Evolutionary conservation across 2,329 filamentous ascomycete genomes (phyloP).

Genomic region (Coleophoma eucalyptorum): DNA sequence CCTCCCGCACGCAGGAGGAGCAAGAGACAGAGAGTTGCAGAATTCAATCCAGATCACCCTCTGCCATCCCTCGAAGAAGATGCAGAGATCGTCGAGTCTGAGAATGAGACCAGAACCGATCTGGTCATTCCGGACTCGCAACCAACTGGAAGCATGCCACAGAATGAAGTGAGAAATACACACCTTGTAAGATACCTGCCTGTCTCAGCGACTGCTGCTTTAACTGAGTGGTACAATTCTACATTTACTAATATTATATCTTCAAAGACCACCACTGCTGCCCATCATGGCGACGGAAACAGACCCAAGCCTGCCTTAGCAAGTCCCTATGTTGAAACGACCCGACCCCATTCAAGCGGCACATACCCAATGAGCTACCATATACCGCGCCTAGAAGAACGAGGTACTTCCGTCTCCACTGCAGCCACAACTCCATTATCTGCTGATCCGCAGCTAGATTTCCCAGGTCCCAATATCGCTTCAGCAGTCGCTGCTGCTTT

Average conservation of each 20-base stretch:
- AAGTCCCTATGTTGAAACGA: too few species aligned
- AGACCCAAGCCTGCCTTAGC: slow-evolving; percentile 12
- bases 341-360: too few species aligned
- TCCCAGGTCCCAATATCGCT: slow-evolving; percentile 2
- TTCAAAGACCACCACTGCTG: slow-evolving; percentile 6
- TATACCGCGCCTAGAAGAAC: slow-evolving; percentile 17
- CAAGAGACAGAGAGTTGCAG: slow-evolving; percentile 21
- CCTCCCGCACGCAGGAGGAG: slow-evolving; percentile 13
- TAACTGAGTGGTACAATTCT: slow-evolving; percentile 11
- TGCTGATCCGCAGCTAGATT: slow-evolving; percentile 10
- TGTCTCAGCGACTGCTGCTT: slow-evolving; percentile 15
- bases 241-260: slow-evolving; percentile 13
- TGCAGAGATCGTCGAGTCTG: not conserved
- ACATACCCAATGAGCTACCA: slow-evolving; percentile 12
- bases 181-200: slow-evolving; percentile 19
- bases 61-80: slow-evolving; percentile 24
- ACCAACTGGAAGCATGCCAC: slow-evolving; percentile 11
- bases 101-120: slow-evolving; percentile 1
- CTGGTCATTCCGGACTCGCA: slow-evolving; percentile 22
- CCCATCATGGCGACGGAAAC: not conserved
- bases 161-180: slow-evolving; percentile 4
- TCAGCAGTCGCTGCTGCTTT: not conserved
- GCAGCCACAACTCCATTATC: slow-evolving; percentile 21
- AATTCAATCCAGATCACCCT: slow-evolving; percentile 22
- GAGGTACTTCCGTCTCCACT: slow-evolving; percentile 20